Conservation (phyloP, 2,329 filamentous ascomycete species). For the Harringtonia lauricola region DNA sequence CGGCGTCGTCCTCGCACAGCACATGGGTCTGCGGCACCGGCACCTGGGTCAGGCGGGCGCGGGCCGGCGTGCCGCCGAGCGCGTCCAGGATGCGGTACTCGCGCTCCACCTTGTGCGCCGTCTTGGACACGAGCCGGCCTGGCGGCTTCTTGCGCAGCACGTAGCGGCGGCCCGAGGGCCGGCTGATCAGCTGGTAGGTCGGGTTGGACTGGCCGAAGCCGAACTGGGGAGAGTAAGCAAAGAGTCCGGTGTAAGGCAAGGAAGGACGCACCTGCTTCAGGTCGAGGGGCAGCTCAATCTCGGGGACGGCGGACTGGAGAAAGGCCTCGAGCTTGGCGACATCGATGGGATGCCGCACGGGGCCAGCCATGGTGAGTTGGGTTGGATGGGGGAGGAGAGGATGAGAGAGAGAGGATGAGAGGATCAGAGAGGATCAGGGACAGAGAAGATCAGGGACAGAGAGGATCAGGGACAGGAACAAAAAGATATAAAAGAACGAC, state of each 20-base stretch:
- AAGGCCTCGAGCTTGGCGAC: slow-evolving; percentile 68
- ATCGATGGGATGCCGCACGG: slow-evolving; percentile 84
- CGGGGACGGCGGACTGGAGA: slow-evolving; percentile 65
- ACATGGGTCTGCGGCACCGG: slow-evolving; percentile 75
- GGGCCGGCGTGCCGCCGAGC: slow-evolving; percentile 35
- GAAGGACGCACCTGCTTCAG: slow-evolving; percentile 65
- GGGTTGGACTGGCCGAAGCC: slow-evolving; percentile 96
- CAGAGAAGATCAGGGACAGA: too few relatives aligned
- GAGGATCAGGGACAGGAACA: too few relatives aligned
- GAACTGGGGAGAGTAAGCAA: slow-evolving; percentile 46
- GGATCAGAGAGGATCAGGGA: too few relatives aligned
- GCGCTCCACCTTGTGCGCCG: slow-evolving; percentile 91
- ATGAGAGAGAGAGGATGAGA: too few relatives aligned
- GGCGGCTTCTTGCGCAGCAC: slow-evolving; percentile 97
- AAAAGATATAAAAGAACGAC: too few relatives aligned
- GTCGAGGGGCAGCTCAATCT: slow-evolving; percentile 72
- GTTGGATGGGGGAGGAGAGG: too few relatives aligned
- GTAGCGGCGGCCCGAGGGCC: slow-evolving; percentile 57
- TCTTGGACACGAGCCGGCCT: slow-evolving; percentile 84
- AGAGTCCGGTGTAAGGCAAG: not conserved
- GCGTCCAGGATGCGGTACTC: slow-evolving; percentile 88
- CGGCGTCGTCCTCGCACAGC: slow-evolving; percentile 71
- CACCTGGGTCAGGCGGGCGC: slow-evolving; percentile 50
- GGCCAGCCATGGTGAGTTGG: slow-evolving; percentile 76
- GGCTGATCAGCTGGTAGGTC: slow-evolving; percentile 79